Evolutionary conservation across 2,329 filamentous ascomycete species (phyloP), one percentile per base, ranked within the genome.

Genomic region (Diplodia sapinea): DNA sequence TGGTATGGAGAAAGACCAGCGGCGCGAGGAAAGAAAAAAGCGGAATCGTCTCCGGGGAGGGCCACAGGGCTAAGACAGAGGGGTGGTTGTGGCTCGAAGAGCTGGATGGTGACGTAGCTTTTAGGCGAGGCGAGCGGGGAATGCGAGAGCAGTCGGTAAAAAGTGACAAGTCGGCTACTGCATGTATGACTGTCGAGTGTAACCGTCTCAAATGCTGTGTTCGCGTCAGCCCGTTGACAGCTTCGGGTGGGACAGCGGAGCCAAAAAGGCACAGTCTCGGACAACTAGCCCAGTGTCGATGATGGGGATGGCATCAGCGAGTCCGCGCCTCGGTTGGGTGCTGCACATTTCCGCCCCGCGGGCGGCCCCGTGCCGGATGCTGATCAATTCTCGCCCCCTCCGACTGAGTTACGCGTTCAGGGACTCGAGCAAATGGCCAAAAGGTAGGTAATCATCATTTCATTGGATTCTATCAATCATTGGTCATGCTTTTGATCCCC

Each of bases 91-190:
- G 20, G n/a, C 17, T 47, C n/a, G 43, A 11, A 47, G 52, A 36
- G 52, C 31, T 33, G 6, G 52, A 36, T 12, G 29, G 52, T 17
- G 31, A 55, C 9, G 29, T 11, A 47, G 56, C 20, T 20, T 31
- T 4, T 9, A 43, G 43, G 8, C 17, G 33, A 12, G 29, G 6
- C 40, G 31, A 15, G 26, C 29, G 47, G 20, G 47, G 59, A 33
- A 33, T 33, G 17, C 29, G 33, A 23, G 43, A 7, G 59, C n/a
- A 63, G 59, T 20, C 26, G 43, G 31, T 17, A 12, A 31, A 51
- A 63, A 63, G 59, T 63, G 59, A 63, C 47, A 63, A 33, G 59
- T 63, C 59, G 59, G 43, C 47, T 63, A 33, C 12, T 33, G 26
- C 29, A 5, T 62, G 47, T 51, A 47, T 38, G 59, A 63, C 47